Evolutionary conservation across 2,329 filamentous ascomycete genomes (phyloP), one percentile per base, ranked within the genome.

Genomic region (Cercospora sp.): DNA sequence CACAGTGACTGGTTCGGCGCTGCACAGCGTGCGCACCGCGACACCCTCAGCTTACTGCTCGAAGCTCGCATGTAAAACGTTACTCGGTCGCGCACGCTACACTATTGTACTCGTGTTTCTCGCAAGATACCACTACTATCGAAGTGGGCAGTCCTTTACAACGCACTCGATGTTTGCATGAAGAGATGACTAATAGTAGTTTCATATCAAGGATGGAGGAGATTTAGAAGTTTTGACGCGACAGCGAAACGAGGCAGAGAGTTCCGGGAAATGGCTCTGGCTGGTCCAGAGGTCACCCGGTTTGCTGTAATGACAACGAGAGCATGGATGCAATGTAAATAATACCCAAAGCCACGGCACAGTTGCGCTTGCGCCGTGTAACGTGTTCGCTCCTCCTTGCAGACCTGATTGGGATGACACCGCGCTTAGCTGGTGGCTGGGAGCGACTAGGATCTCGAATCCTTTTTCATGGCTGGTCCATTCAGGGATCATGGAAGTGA

Each of bases 321-420:
- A 23, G 60, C 63, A 69, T 60, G 31, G 60, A 69, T 59, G 66
- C 55, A 58, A 68, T 69, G 69, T 71, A 69, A 63, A 69, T 69
- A 64, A 69, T 68, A 66, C 60, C 42, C 42, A 48, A 48, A 48
- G 18, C 18, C 42, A 48, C 42, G 42, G 42, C 42, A 48, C 18
- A 48, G 42, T 33, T 30, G 45, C 57, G 40, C 63, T 53, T 60
- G 20, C 36, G 33, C 45, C 65, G 67, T 68, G 69, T 66, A 55
- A 68, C 64, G 69, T 65, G 66, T 69, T 66, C 60, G 45, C 26
- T 62, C 59, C 58, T 33, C 65, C 48, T 66, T 65, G 63, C 42
- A 45, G 55, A 16, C 60, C 30, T 59, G 20, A 36, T 63, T 55
- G 42, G 64, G 58, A 31, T 31, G 53, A 33, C 57, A 31, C 13